Percentiles rank a stretch among this genome's conserved stretches.
These are phyloP conservation scores for Prunus mume DNA, from an alignment of 306 rosid species.

Conservation along the genomic window DNA sequence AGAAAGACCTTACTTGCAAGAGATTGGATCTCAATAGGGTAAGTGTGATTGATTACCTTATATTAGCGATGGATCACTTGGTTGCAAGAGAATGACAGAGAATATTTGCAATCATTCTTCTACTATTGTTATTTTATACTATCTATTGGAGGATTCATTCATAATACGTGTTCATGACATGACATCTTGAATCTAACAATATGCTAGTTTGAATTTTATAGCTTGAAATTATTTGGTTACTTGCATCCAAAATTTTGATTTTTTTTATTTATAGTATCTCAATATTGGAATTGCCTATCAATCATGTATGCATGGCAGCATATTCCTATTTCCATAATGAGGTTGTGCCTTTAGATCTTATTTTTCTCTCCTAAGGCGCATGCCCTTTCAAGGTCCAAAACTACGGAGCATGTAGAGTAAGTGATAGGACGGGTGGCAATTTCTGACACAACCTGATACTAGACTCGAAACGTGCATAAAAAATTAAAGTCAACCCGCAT, in stretches of 20 bases:
- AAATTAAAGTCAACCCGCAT: no score
- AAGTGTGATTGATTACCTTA: constrained; percentile 51
- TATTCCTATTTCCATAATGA: background rate
- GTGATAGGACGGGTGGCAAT: no score
- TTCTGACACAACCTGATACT: no score
- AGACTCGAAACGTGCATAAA: no score
- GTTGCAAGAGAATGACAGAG: background rate
- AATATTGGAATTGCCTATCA: background rate
- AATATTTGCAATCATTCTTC: background rate
- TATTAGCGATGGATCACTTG: constrained; percentile 1
- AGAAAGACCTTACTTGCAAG: constrained; percentile 84
- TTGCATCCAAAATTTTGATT: background rate
- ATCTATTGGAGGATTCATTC: background rate
- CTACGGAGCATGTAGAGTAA: no score
- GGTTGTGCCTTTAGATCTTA: background rate
- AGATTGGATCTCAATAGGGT: constrained; percentile 54
- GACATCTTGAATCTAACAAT: background rate
- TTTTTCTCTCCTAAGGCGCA: background rate
- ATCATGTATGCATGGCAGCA: background rate
- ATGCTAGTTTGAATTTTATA: background rate
- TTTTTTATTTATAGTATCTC: background rate
- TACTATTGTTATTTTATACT: background rate
- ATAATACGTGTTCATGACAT: background rate
- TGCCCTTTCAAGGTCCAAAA: background rate
- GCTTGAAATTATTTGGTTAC: background rate